Base-by-base conservation (phyloP, 140 eudicot species). In the Erigeron philadelphicus region DNA sequence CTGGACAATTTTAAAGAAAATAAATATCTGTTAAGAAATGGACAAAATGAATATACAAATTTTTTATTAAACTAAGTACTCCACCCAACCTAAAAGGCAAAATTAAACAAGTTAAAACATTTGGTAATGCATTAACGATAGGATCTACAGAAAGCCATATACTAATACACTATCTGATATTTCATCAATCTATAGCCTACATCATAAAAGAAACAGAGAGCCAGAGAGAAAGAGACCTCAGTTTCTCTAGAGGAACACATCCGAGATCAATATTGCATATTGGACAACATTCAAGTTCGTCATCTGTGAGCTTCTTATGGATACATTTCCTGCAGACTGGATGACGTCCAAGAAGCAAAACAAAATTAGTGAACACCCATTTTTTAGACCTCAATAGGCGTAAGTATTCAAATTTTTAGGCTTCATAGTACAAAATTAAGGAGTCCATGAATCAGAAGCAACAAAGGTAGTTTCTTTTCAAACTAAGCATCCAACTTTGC, bases 241-340 rank as follows among this genome's bases (percentile, higher is more conserved):
- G 80, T 79, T 93, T 93, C 61, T 89, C 98, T 72, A 81, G 66
- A 46, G 98, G 98, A 58, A 75, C 82, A 68, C 83, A 75, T 18
- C 98, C 98, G 19, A 93, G 78, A 58, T 85, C 83, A 56, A 80
- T 80, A 57, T 85, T 79, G 81, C 98, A 93, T 47, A 85, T 80
- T 55, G 98, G 98, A 69, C 98, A 93, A 76, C 86, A 78, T 64
- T 93, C 96, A 16, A 76, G 71, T 57, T 87, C 96, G 69, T 89
- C 98, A 25, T 93, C 98, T 19, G 86, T 81, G 11, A 93, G 70
- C 80, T 89, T 87, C 75, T 85, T 79, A 68, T 83, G 79, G 43
- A 93, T 93, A 81, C 98, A 93, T 75, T 87, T 93, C 74, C 89
- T 87, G 87, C 97, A 90, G 75, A 90, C 97, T 90, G 80, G 12